Percentiles rank a stretch among this genome's conserved stretches.
phyloP scores from a whole-genome alignment of 176 grass and related monocot species.

The Musa schizocarpa region DNA sequence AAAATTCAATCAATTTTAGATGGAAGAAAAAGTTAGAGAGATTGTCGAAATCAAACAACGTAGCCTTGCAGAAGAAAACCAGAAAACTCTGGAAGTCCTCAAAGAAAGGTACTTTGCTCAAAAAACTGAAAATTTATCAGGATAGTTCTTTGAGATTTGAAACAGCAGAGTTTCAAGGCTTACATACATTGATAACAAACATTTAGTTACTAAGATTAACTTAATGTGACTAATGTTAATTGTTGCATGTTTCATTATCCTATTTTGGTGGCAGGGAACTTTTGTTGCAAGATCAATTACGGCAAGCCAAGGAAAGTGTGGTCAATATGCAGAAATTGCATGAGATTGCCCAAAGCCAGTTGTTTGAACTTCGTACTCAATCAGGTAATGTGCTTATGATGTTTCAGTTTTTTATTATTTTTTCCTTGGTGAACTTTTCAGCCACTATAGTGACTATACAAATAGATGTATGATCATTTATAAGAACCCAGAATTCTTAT shows the following conservation, averaged over 20 bases:
- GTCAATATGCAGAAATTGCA: conserved; percentile 99
- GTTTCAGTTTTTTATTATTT: neutral
- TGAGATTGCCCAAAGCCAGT: conserved; percentile 85
- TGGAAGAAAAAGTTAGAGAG: conserved; percentile 99
- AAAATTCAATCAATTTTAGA: conserved; percentile 39
- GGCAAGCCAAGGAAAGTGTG: conserved; percentile 96
- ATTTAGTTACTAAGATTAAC: neutral
- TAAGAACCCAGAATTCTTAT: neutral
- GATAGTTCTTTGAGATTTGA: neutral
- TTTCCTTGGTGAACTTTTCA: neutral
- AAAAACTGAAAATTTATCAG: conserved; percentile 11
- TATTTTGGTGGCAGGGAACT: conserved; percentile 51
- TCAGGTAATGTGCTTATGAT: conserved; percentile 43
- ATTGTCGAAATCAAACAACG: conserved; percentile 99
- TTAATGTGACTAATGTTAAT: neutral
- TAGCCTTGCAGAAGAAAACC: conserved; percentile 94
- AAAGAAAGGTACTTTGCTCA: conserved; percentile 81
- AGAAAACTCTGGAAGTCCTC: conserved; percentile 94
- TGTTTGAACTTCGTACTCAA: conserved; percentile 96
- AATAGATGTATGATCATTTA: neutral
- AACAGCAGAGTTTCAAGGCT: neutral
- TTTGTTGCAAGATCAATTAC: conserved; percentile 83
- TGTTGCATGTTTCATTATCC: neutral
- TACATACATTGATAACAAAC: conserved; percentile 6
- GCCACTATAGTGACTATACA: neutral